Evolutionary conservation across 495 filamentous ascomycete genomes (phyloP).

Genomic region (Barbatosphaeria neglecta): DNA sequence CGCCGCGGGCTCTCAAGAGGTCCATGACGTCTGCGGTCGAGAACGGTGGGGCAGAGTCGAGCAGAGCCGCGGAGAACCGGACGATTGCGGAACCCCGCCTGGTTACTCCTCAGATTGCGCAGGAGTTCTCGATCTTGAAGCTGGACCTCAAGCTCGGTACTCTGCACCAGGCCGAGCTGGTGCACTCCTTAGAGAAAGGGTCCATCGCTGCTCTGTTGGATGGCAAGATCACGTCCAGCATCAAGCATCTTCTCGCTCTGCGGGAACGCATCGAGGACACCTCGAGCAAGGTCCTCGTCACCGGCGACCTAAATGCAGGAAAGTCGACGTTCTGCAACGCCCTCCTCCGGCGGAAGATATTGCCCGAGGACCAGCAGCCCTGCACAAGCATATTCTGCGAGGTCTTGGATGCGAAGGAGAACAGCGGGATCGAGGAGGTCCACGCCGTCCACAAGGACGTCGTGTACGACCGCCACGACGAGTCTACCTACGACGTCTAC

Average conservation of each 20-base stretch:
- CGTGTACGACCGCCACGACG: slow-evolving; percentile 77
- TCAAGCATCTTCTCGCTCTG: slow-evolving; percentile 76
- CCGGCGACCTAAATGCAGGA: slow-evolving; percentile 91
- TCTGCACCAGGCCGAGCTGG: slow-evolving; percentile 75
- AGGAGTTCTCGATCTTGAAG: slow-evolving; percentile 92
- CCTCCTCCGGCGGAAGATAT: slow-evolving; percentile 75
- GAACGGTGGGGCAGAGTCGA: slow-evolving; percentile 54
- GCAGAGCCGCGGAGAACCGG: slow-evolving; percentile 49
- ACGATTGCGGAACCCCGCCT: slow-evolving; percentile 53
- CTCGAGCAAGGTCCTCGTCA: slow-evolving; percentile 94
- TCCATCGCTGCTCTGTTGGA: slow-evolving; percentile 85
- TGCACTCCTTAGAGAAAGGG: slow-evolving; percentile 89
- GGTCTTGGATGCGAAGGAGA: slow-evolving; percentile 84
- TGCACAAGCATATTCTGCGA: slow-evolving; percentile 98
- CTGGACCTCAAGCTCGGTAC: slow-evolving; percentile 83
- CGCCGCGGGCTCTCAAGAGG: slow-evolving; percentile 48
- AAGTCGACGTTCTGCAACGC: slow-evolving; percentile 99
- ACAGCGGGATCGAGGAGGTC: slow-evolving; percentile 82
- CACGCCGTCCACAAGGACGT: slow-evolving; percentile 79
- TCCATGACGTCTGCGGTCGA: slow-evolving; percentile 61
- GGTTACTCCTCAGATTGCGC: slow-evolving; percentile 84
- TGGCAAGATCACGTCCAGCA: slow-evolving; percentile 83
- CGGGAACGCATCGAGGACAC: slow-evolving; percentile 95
- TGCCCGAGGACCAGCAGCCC: slow-evolving; percentile 97
- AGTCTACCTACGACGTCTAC: slow-evolving; percentile 85